phyloP scores from a whole-genome alignment of 129 eudicot species.

The Glebionis coronaria region DNA sequence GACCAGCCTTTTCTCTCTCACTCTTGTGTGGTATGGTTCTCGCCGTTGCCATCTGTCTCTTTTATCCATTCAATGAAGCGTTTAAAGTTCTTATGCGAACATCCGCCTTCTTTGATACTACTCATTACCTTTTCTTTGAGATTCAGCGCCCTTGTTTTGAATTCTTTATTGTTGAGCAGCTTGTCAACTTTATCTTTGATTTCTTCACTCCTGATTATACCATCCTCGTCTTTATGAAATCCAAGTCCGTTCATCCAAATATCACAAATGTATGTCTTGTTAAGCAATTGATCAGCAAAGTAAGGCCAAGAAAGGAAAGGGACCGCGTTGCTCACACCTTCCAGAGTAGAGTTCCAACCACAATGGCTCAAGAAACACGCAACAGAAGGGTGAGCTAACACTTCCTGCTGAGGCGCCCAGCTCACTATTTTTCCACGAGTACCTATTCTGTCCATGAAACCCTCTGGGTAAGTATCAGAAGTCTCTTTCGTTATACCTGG shows the following conservation, averaged over 20 bases:
- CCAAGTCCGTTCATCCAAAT: slow-evolving; percentile 53
- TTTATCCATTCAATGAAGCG: slow-evolving; percentile 39
- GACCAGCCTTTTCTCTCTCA: too few relatives aligned
- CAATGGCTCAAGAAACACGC: slow-evolving; percentile 68
- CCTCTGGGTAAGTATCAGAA: slow-evolving; percentile 31
- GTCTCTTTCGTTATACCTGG: slow-evolving; percentile 14
- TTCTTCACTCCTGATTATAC: too few relatives aligned
- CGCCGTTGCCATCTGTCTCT: background rate
- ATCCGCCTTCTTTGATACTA: slow-evolving; percentile 26
- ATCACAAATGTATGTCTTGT: slow-evolving; percentile 51
- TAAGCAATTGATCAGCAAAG: slow-evolving; percentile 58
- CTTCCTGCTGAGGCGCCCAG: slow-evolving; percentile 70
- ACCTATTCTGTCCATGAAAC: slow-evolving; percentile 35
- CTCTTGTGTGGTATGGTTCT: too few relatives aligned
- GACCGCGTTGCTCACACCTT: slow-evolving; percentile 55
- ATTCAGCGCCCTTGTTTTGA: slow-evolving; percentile 27
- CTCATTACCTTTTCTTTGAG: slow-evolving; percentile 25
- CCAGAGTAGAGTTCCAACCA: slow-evolving; percentile 72
- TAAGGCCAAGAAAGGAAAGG: slow-evolving; percentile 79
- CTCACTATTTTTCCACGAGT: slow-evolving; percentile 39
- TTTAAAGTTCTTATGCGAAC: slow-evolving; percentile 30
- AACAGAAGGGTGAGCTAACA: slow-evolving; percentile 52
- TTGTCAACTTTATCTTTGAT: slow-evolving; percentile 35
- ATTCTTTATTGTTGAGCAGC: slow-evolving; percentile 18
- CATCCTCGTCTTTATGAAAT: slow-evolving; percentile 11